Evolutionary conservation across 2,329 filamentous ascomycete species (phyloP), one percentile per base, ranked within the genome.

Genomic region (Colletotrichum truncatum): DNA sequence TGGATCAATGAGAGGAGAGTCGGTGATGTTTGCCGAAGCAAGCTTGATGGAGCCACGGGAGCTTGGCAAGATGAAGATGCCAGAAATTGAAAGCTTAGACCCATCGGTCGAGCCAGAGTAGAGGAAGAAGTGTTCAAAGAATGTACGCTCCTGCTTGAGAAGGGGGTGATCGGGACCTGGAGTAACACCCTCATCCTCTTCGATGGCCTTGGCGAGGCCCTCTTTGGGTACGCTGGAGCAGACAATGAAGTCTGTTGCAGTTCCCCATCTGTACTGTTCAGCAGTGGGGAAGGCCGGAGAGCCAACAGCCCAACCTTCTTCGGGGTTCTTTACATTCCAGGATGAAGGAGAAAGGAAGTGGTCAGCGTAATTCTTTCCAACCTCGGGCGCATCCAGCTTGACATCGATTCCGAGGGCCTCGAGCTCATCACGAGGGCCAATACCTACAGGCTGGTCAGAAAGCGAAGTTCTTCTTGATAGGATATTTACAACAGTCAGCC

Each of bases 291-390:
- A 76, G 75, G 51, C 76, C 67, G 1, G 63, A 69, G 62, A 79
- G 79, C 12, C 30, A 6, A 60, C 46, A 26, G 48, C 48, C 48
- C 48, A 52, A 3, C 48, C 48, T 12, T 52, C 48, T 7, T 75
- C 55, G 3, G 77, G 73, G 36, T 78, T 80, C 1, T 76, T 76
- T 8, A 77, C 60, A 3, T 72, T 57, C 73, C 73, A 79, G 70
- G 75, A 46, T 68, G 68, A 39, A 72, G 71, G 41, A 64, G 72
- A 67, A 51, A 71, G 54, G 71, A 71, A 58, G 48, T 75, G 72
- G 67, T 85, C 83, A 69, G 82, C 78, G 3, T 85, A 75, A 57
- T 85, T 85, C 70, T 82, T 81, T 4, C 84, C 83, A 1, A 86
- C 83, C 1, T 82, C 82, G 2, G 81, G 81, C 0, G 80, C 73